These are phyloP conservation scores for Metschnikowia lochheadii DNA, from an alignment of 805 yeast genomes.

Conservation along the genomic window DNA sequence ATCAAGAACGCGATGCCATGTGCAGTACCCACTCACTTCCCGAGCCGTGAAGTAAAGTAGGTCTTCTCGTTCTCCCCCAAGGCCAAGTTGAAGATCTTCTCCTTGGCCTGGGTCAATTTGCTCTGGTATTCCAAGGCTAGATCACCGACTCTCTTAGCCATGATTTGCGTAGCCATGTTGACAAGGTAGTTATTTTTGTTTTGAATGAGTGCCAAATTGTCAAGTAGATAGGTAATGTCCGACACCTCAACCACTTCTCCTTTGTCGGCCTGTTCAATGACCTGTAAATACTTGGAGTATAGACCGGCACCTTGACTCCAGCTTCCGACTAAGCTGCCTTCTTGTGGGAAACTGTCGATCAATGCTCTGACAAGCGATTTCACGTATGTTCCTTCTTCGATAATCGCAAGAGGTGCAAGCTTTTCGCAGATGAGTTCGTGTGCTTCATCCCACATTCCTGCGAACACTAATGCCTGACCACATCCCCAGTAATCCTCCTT, in stretches of 20 bases:
- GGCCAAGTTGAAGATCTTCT: constrained; percentile 35
- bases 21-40: constrained; percentile 1
- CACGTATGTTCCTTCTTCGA: constrained; percentile 38
- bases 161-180: constrained; percentile 47
- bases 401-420: constrained; percentile 73
- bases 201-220: constrained; percentile 42
- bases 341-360: constrained; percentile 41
- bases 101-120: constrained; percentile 21
- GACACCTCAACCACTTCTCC: constrained; percentile 15
- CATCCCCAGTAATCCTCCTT: constrained; percentile 54
- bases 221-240: constrained; percentile 38
- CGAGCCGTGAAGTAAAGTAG: constrained; percentile 23
- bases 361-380: constrained; percentile 38
- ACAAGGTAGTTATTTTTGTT: constrained; percentile 10
- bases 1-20: constrained; percentile 1
- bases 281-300: constrained; percentile 46
- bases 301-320: constrained; percentile 61
- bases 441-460: constrained; percentile 58
- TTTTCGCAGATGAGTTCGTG: constrained; percentile 50
- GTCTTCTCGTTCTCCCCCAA: constrained; percentile 44
- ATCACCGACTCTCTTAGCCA: constrained; percentile 47
- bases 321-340: constrained; percentile 34
- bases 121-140: constrained; percentile 26
- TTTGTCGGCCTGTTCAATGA: constrained; percentile 15
- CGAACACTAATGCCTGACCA: constrained; percentile 57